Conservation (phyloP, 2,329 filamentous ascomycete species). For the Amauroascus verrucosus region DNA sequence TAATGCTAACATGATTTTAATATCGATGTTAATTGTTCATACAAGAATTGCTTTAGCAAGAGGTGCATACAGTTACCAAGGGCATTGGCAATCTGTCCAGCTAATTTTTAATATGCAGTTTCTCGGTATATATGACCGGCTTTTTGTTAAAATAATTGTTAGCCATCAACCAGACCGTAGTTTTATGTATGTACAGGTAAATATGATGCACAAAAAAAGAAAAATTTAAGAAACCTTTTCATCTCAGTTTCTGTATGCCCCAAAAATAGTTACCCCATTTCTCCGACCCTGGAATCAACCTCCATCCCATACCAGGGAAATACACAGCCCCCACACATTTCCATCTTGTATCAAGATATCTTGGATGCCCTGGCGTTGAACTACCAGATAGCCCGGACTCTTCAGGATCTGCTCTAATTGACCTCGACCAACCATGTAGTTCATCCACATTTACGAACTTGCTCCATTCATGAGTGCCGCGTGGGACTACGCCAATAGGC, state of each 20-base stretch:
- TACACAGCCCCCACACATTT: slow-evolving; percentile 74
- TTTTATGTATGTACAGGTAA: not conserved
- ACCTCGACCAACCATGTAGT: slow-evolving; percentile 32
- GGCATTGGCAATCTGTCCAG: no score
- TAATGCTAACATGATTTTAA: not conserved
- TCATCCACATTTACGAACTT: slow-evolving; percentile 76
- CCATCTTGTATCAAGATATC: slow-evolving; percentile 39
- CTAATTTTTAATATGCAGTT: no score
- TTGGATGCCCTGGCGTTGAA: not conserved
- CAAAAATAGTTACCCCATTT: slow-evolving; percentile 94
- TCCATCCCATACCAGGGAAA: slow-evolving; percentile 85
- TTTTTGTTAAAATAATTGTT: no score
- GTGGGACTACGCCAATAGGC: slow-evolving; percentile 64
- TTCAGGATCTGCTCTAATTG: slow-evolving; percentile 6
- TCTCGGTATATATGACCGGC: no score
- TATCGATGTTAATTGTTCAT: not conserved
- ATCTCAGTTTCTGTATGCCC: slow-evolving; percentile 53
- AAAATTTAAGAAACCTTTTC: not conserved
- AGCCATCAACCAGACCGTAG: no score
- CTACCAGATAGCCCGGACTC: not conserved
- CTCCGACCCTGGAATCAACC: slow-evolving; percentile 68
- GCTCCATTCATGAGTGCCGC: slow-evolving; percentile 88
- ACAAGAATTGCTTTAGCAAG: not conserved
- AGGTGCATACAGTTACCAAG: no score
- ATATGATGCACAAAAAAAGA: not conserved